Evolutionary conservation across 2,329 filamentous ascomycete genomes (phyloP), one percentile per base, ranked within the genome.

Genomic region (Fusarium agapanthi): DNA sequence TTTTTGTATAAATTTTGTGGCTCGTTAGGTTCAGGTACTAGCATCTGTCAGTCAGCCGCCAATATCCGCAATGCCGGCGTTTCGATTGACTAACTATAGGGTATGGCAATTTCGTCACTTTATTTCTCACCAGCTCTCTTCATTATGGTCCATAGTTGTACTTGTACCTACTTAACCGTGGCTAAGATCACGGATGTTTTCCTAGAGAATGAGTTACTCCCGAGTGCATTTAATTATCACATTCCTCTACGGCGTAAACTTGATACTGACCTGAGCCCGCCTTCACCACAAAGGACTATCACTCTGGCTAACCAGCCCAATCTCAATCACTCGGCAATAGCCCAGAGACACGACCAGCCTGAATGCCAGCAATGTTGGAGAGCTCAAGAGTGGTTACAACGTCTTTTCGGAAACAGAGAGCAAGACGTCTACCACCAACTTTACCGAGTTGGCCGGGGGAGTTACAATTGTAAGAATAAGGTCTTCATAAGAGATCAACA

Each of bases 11-110:
- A 45, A n/a, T 34, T 18, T 47, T 53, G 61, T 61, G 43, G 38
- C 50, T 68, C 32, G 7, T 22, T 37, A 45, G 18, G 22, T 41
- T 24, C 57, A 45, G 38, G 57, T 30, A 53, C 50, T 69, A 69
- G 57, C 35, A 59, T 3, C 7, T 32, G 15, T 57, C 44, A 51
- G 16, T 24, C 22, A 10, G 20, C 22, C 16, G 10, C 13, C 26
- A 6, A 26, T 28, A 55, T 53, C 50, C 34, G 34, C 14, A 22
- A 26, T 20, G 32, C 32, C 10, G 7, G 20, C 18, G 9, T 7
- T 8, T 22, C 15, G 14, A 6, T 3, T 7, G 6, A 4, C 7
- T 8, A 20, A 4, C 14, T 47, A 26, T 35, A 56, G 54, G 54
- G 54, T 56, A 56, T 41, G 34, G 4, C 15, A 40, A 18, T 24